Conservation (phyloP, 805 yeast species). For the Zygoascus tannicola region DNA sequence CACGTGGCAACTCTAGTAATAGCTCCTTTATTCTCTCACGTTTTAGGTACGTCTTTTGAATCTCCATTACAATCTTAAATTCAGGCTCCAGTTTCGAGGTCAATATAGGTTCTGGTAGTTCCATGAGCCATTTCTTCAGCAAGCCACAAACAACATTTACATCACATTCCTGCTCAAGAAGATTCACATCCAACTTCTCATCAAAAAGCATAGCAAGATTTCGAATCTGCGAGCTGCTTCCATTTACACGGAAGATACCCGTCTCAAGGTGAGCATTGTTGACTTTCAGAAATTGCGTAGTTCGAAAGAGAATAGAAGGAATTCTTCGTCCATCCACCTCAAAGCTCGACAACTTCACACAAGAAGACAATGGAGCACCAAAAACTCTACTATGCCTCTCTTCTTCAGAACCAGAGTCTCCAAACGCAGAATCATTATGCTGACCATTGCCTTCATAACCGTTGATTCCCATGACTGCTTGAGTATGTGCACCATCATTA, state of each 20-base stretch:
- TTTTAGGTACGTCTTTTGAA: slow-evolving; percentile 20
- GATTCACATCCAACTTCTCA: slow-evolving; percentile 55
- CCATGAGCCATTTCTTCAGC: slow-evolving; percentile 72
- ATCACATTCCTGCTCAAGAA: slow-evolving; percentile 42
- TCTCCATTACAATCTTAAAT: slow-evolving; percentile 31
- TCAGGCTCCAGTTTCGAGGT: slow-evolving; percentile 41
- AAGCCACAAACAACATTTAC: slow-evolving; percentile 83
- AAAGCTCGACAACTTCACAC: slow-evolving; percentile 42
- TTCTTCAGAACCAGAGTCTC: not conserved
- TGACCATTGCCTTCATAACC: not conserved
- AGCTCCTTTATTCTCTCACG: slow-evolving; percentile 26
- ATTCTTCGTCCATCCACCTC: slow-evolving; percentile 38
- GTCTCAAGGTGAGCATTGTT: slow-evolving; percentile 74
- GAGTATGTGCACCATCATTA: not conserved
- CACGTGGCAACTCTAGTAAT: slow-evolving; percentile 36
- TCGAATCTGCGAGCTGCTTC: slow-evolving; percentile 70
- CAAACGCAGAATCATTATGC: not conserved
- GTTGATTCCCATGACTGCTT: not conserved
- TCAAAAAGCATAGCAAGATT: slow-evolving; percentile 63
- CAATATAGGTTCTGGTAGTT: slow-evolving; percentile 59
- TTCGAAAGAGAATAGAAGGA: slow-evolving; percentile 72
- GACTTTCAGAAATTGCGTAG: slow-evolving; percentile 55
- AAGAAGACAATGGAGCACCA: slow-evolving; percentile 52
- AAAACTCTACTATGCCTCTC: slow-evolving; percentile 33
- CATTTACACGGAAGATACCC: slow-evolving; percentile 86